These are phyloP conservation scores for Mycena metata DNA, from an alignment of 768 basidiomycete species.

Conservation along the genomic window DNA sequence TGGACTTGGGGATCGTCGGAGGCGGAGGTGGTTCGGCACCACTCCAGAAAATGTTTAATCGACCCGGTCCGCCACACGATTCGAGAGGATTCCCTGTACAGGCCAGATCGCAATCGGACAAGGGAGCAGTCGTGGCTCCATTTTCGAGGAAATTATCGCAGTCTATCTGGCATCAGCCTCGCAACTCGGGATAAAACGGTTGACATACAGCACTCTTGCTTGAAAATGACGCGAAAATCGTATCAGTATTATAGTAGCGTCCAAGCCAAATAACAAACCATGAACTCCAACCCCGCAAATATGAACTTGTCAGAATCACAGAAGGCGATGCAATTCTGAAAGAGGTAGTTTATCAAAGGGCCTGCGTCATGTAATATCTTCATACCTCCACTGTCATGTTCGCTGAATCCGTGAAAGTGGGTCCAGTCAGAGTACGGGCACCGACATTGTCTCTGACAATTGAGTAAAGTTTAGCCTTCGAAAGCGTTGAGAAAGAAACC, in stretches of 20 bases:
- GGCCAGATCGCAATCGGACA: constrained; percentile 69
- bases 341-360: not conserved
- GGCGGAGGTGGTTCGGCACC: constrained; percentile 68
- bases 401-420: constrained; percentile 58
- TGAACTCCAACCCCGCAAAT: constrained; percentile 79
- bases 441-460: constrained; percentile 64
- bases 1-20: constrained; percentile 64
- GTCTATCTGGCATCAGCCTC: constrained; percentile 53
- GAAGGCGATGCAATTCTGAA: constrained; percentile 58
- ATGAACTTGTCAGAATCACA: constrained; percentile 63
- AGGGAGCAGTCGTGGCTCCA: constrained; percentile 58
- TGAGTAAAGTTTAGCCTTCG: not conserved
- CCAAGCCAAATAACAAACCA: constrained; percentile 34
- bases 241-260: constrained; percentile 37
- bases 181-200: no score
- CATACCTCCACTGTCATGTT: constrained; percentile 70
- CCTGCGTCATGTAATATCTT: no score
- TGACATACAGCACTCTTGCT: constrained; percentile 69
- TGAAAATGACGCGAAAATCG: constrained; percentile 29
- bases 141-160: constrained; percentile 71
- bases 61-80: constrained; percentile 71
- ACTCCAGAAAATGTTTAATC: constrained; percentile 75
- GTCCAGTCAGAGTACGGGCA: constrained; percentile 69
- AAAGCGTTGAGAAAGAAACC: constrained; percentile 21
- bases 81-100: constrained; percentile 73